A percentile compares a stretch with the other conserved stretches of the same genome.
Conservation (phyloP, 164 flowering plant genomes). For the Vitis rotundifolia region DNA sequence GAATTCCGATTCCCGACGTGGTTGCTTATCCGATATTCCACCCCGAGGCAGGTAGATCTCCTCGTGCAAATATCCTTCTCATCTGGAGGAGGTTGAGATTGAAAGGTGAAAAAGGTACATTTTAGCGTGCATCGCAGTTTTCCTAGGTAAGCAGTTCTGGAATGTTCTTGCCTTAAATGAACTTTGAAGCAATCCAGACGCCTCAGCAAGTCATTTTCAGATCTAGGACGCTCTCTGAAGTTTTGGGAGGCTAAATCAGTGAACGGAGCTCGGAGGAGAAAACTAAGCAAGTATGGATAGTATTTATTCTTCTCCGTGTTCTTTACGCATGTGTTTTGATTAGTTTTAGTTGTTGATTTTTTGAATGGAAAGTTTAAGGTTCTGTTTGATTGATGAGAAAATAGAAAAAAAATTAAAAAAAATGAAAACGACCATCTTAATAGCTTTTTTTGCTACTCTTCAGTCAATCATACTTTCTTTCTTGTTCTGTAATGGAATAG, state of each 20-base stretch:
- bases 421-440: neutral
- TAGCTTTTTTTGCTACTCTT: no score
- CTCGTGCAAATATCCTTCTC: neutral
- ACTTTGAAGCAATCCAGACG: slow-evolving; percentile 19
- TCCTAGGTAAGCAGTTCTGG: slow-evolving; percentile 10
- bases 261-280: neutral
- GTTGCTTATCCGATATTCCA: no score
- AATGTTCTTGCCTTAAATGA: slow-evolving; percentile 14
- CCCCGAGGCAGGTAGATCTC: no score
- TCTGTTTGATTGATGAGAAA: neutral
- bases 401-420: neutral
- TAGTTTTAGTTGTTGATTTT: neutral
- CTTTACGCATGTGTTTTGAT: no score
- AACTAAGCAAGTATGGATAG: no score
- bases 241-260: neutral
- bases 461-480: no score
- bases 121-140: slow-evolving; percentile 7
- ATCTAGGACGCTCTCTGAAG: neutral
- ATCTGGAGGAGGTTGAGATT: no score
- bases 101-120: neutral
- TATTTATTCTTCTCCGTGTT: no score
- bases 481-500: no score
- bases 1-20: neutral
- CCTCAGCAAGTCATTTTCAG: slow-evolving; percentile 5
- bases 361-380: neutral